These are phyloP conservation scores for Tetradesmus obliquus DNA, from an alignment of 139 green algal species.

Conservation along the genomic window DNA sequence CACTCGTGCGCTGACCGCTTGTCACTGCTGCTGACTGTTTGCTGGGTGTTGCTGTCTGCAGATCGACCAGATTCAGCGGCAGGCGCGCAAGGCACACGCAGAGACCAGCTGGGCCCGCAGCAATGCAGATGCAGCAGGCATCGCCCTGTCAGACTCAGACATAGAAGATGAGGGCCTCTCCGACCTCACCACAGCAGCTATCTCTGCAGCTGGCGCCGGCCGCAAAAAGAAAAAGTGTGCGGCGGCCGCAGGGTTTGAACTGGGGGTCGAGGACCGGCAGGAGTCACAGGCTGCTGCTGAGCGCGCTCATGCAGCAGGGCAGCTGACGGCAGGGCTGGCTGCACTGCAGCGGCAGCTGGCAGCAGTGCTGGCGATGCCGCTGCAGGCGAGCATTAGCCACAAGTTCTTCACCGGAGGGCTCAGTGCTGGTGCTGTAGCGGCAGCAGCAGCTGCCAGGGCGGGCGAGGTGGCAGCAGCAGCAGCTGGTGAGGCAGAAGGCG, in stretches of 20 bases:
- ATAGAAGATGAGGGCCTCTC: constrained; percentile 15
- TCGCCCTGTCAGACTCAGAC: constrained; percentile 29
- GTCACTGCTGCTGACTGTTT: neutral
- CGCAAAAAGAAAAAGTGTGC: neutral
- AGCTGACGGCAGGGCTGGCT: constrained; percentile 18
- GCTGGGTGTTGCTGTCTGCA: constrained; percentile 11
- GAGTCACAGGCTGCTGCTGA: neutral
- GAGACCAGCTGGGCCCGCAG: constrained; percentile 67
- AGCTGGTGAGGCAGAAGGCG: neutral
- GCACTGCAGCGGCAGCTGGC: constrained; percentile 30
- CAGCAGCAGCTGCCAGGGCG: constrained; percentile 4
- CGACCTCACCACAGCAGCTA: constrained; percentile 5
- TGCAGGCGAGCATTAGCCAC: constrained; percentile 38
- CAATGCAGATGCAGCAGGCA: constrained; percentile 52
- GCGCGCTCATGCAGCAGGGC: neutral
- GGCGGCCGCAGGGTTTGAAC: neutral
- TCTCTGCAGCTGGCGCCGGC: constrained; percentile 18
- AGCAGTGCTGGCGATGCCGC: constrained; percentile 25
- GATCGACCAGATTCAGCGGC: constrained; percentile 76
- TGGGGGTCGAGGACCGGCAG: neutral
- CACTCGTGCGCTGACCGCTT: no score
- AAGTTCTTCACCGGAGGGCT: constrained; percentile 47
- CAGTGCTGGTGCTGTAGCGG: constrained; percentile 8
- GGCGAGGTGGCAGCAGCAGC: neutral
- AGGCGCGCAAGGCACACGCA: constrained; percentile 69